Conservation (phyloP, 2,329 filamentous ascomycete genomes). For the Exophiala viscosa region DNA sequence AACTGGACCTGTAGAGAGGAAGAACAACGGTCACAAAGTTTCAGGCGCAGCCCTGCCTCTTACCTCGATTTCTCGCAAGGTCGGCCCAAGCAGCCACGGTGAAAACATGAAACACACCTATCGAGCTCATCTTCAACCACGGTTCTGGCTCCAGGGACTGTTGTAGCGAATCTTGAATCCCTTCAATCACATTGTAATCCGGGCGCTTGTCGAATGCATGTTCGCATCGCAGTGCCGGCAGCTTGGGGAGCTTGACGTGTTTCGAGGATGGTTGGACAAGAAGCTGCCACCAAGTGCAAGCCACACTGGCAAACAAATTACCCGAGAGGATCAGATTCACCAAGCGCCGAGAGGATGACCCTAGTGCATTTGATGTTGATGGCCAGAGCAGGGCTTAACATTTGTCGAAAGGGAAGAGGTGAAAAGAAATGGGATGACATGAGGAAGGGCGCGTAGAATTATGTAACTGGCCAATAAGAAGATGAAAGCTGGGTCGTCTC, state of each 20-base stretch:
- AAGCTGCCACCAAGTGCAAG: slow-evolving; percentile 20
- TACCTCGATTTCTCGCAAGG: slow-evolving; percentile 8
- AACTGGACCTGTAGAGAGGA: background rate
- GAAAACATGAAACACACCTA: slow-evolving; percentile 8
- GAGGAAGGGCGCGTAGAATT: background rate
- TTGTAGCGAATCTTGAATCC: slow-evolving; percentile 8
- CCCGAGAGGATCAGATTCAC: slow-evolving; percentile 14
- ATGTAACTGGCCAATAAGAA: background rate
- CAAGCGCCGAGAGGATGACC: slow-evolving; percentile 17
- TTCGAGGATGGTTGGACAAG: slow-evolving; percentile 18
- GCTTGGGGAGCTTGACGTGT: slow-evolving; percentile 6
- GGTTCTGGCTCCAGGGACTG: background rate
- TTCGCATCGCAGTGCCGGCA: slow-evolving; percentile 5
- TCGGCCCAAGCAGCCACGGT: background rate
- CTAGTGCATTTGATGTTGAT: slow-evolving; percentile 9
- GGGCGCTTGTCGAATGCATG: slow-evolving; percentile 15
- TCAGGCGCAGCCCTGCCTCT: slow-evolving; percentile 11
- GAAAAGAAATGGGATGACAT: slow-evolving; percentile 11
- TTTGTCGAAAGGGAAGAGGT: slow-evolving; percentile 9
- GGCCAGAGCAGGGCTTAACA: slow-evolving; percentile 6
- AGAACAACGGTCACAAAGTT: slow-evolving; percentile 9
- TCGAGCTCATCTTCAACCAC: background rate
- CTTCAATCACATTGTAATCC: slow-evolving; percentile 14
- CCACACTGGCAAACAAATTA: slow-evolving; percentile 8
- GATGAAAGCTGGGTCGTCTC: too few relatives aligned